Evolutionary conservation across 495 filamentous ascomycete species (phyloP), one percentile per base, ranked within the genome.

Genomic region (Neurospora sp.): DNA sequence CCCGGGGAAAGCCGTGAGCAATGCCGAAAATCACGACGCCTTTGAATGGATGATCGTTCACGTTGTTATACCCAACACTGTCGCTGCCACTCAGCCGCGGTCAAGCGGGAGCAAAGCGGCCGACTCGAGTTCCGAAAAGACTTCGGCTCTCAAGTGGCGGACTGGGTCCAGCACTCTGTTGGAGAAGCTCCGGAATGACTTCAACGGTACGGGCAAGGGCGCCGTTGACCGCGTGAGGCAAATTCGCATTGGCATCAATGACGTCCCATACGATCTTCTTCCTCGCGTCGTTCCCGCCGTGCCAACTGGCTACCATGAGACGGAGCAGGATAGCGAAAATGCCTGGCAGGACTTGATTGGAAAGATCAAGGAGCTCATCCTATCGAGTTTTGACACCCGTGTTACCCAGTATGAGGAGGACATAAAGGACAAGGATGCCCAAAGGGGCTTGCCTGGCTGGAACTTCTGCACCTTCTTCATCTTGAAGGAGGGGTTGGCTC

Each of bases 401-500:
- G 96, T 99, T 6, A 89, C 87, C 49, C 95, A 98, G 78, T 98
- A 98, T 81, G 96, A 99, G 78, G 95, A 98, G 77, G 96, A 99
- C 80, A 96, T 99, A 77, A 91, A 91, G 76, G 96, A 97, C 79
- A 94, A 93, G 77, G 96, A 98, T 77, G 88, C 91, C 5, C 95
- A 98, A 83, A 90, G 95, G 54, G 88, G 86, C 54, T 83, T 99
- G 31, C 96, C 96, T 4, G 96, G 96, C 0, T 99, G 96, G 96
- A 99, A 99, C 79, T 99, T 98, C 79, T 98, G 95, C 81, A 98
- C 96, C 1, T 99, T 98, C 79, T 99, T 99, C 79, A 93, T 99
- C 27, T 85, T 98, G 18, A 99, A 99, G 77, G 96, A 99, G 79
- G 96, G 96, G 5, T 86, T 99, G 54, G 94, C 95, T 5, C 87